Percentiles rank a stretch among this genome's conserved stretches.
Evolutionary conservation across 2,329 filamentous ascomycete species (phyloP).

Genomic region (Aspergillus sp.): DNA sequence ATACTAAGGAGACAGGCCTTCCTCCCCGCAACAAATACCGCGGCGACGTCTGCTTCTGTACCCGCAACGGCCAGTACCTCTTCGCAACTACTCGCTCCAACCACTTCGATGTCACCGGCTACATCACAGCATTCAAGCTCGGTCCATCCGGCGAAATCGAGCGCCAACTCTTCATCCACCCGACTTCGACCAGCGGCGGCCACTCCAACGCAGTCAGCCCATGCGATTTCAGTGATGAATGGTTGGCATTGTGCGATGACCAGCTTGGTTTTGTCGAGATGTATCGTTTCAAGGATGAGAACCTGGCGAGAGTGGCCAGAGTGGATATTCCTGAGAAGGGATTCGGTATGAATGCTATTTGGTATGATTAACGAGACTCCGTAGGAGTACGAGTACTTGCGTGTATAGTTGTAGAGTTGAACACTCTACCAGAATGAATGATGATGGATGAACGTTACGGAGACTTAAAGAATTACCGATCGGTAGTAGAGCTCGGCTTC

Average conservation of each 20-base stretch:
- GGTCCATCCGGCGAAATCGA: slow-evolving; percentile 64
- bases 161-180: slow-evolving; percentile 70
- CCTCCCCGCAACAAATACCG: slow-evolving; percentile 59
- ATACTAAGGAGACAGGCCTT: slow-evolving; percentile 8
- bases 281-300: slow-evolving; percentile 79
- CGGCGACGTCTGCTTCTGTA: slow-evolving; percentile 73
- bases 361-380: slow-evolving; percentile 60
- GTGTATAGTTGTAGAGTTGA: slow-evolving; percentile 2
- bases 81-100: slow-evolving; percentile 82
- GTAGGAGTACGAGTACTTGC: slow-evolving; percentile 67
- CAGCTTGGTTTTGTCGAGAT: slow-evolving; percentile 83
- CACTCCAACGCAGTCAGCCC: slow-evolving; percentile 85
- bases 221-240: slow-evolving; percentile 78
- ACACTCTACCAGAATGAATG: neutral
- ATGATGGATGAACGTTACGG: neutral
- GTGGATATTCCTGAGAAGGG: slow-evolving; percentile 76
- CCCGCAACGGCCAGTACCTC: slow-evolving; percentile 63
- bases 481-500: slow-evolving; percentile 19
- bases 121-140: slow-evolving; percentile 73
- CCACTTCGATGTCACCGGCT: slow-evolving; percentile 67
- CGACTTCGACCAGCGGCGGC: slow-evolving; percentile 78
- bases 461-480: slow-evolving; percentile 4
- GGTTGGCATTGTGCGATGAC: slow-evolving; percentile 83
- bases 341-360: slow-evolving; percentile 95
- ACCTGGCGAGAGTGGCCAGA: slow-evolving; percentile 67